Conservation (phyloP, 129 eudicot species). For the Flaveria linearis region DNA sequence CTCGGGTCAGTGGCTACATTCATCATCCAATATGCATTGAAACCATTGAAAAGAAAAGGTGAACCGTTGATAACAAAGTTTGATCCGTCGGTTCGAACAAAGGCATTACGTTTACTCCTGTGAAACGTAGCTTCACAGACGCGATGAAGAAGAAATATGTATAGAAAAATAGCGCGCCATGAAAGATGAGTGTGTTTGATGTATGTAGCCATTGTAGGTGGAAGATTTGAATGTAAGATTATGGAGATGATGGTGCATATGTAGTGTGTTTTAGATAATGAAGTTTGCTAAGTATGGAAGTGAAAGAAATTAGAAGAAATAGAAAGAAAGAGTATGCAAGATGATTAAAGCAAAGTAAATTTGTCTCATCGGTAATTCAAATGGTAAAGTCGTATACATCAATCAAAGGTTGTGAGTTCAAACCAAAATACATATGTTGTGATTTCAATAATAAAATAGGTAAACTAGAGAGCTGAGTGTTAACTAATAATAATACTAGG, state of each 20-base stretch:
- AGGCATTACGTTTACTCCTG: slow-evolving; percentile 24
- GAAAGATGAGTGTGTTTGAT: slow-evolving; percentile 15
- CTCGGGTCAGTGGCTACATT: slow-evolving; percentile 61
- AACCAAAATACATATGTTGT: too few relatives aligned
- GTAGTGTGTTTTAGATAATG: slow-evolving; percentile 24
- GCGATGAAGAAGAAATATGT: slow-evolving; percentile 19
- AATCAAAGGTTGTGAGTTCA: too few relatives aligned
- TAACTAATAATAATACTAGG: too few relatives aligned
- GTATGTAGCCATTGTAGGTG: slow-evolving; percentile 35
- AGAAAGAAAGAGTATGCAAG: background rate
- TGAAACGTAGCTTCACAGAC: slow-evolving; percentile 42
- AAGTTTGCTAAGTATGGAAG: slow-evolving; percentile 42
- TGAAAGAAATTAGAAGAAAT: slow-evolving; percentile 12
- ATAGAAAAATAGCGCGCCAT: slow-evolving; percentile 19
- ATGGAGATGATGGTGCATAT: slow-evolving; percentile 27
- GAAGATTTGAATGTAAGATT: slow-evolving; percentile 13
- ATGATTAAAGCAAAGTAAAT: too few relatives aligned
- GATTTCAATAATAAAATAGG: too few relatives aligned
- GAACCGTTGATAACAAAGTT: slow-evolving; percentile 50
- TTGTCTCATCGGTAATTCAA: too few relatives aligned
- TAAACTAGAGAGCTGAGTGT: too few relatives aligned
- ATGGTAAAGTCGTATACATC: too few relatives aligned
- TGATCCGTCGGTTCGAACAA: slow-evolving; percentile 44
- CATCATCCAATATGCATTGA: slow-evolving; percentile 94
- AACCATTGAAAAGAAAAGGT: slow-evolving; percentile 70